Base-by-base conservation (phyloP, 1,139 yeast genomes). In the Candida frijolesensis region DNA sequence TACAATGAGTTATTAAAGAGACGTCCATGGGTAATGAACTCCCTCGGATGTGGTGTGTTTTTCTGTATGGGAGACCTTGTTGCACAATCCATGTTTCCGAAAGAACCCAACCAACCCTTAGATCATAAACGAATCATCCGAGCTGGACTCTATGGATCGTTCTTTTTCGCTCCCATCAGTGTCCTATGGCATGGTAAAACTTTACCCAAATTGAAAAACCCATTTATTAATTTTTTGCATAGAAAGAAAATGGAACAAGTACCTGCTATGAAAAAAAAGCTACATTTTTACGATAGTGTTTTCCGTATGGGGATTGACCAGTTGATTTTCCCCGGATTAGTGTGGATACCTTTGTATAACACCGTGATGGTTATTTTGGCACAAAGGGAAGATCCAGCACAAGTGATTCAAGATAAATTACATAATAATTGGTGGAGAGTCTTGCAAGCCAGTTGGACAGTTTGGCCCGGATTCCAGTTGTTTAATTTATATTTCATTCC, bases 141-240 rank as follows among this genome's bases (percentile, higher is more conserved):
- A 51, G 89, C 96, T 4, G 74, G 82, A 51, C 59, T 81, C 7
- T 91, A 89, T 62, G 97, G 97, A 1, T 79, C 89, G 0, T 59
- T 81, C n/a, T 72, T 90, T 45, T 90, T 90, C 64, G 85, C 94
- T 0, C 92, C 96, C 12, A 69, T 89, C 41, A 89, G 89, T 19
- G 85, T 82, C 50, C 72, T 73, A 51, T 87, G 95, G 89, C 89
- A 86, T 63, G 79, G 79, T 15, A 71, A 67, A 44, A 68, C 82
- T 10, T 68, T 89, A 22, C 83, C 87, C 34, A 68, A 61, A 35
- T 63, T 86, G 10, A 71, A 68, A 47, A 75, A 72, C 53, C 83
- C 83, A 5, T 71, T 74, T 41, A 53, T 73, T 4, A 54, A 54
- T 22, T 22, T 47, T 3, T 18, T 45, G 2, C 38, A 39, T 15